Evolutionary conservation across 2,329 filamentous ascomycete genomes (phyloP).

Genomic region (Paraphaeosphaeria sporulosa): DNA sequence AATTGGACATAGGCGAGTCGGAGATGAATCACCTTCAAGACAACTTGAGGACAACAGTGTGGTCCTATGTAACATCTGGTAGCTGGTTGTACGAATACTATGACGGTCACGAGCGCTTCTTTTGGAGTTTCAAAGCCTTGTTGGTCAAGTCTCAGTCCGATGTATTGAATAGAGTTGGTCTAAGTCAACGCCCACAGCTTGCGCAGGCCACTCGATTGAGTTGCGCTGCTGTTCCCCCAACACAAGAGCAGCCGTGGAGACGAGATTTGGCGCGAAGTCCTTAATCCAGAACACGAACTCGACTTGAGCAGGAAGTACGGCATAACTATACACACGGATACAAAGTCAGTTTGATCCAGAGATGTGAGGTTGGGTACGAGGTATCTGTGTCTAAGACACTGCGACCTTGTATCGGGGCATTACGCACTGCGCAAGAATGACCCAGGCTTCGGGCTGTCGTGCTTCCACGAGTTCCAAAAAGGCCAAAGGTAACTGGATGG

Average conservation of each 20-base stretch:
- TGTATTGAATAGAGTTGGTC: slow-evolving; percentile 18
- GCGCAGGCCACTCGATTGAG: slow-evolving; percentile 36
- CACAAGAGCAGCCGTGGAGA: slow-evolving; percentile 32
- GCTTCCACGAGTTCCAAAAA: slow-evolving; percentile 33
- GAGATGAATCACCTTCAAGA: neutral
- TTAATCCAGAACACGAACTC: slow-evolving; percentile 32
- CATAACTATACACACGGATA: slow-evolving; percentile 18
- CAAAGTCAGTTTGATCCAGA: too few species aligned
- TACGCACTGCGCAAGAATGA: slow-evolving; percentile 32
- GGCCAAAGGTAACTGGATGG: slow-evolving; percentile 21
- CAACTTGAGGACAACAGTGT: neutral
- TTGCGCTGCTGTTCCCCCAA: slow-evolving; percentile 31
- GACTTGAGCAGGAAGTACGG: slow-evolving; percentile 28
- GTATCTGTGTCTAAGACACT: too few species aligned
- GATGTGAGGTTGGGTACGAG: too few species aligned
- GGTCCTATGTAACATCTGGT: neutral
- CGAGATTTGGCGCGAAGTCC: slow-evolving; percentile 24
- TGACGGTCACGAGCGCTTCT: neutral
- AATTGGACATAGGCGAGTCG: neutral
- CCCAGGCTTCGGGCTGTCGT: slow-evolving; percentile 33
- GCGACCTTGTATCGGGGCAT: too few species aligned
- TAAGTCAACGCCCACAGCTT: slow-evolving; percentile 27
- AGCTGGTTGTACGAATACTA: neutral
- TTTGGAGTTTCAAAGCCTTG: neutral
- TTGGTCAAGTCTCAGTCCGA: neutral